Base-by-base conservation (phyloP, 371 early-diverging fungal species). In the Capniomyces stellatus region DNA sequence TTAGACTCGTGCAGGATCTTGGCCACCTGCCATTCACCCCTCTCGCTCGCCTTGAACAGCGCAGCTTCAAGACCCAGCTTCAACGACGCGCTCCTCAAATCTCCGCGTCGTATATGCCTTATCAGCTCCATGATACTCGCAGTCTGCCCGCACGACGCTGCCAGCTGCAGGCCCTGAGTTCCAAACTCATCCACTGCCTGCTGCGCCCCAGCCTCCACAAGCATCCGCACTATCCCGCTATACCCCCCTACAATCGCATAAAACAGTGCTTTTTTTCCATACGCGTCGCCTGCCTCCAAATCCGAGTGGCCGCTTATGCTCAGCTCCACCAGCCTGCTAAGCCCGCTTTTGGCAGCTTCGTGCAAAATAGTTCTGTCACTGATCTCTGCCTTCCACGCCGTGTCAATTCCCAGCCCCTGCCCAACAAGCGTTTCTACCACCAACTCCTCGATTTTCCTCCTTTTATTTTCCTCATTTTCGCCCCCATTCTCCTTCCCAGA, bases 241-340 rank as follows among this genome's bases (percentile, higher is more conserved):
- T 82, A 78, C 3, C 92, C 95, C 52, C 87, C 80, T 85, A 92
- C 86, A 4, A 90, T 80, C 0, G 85, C 84, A 61, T 96, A 96
- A 66, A 93, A 95, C 29, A 92, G 61, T 0, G 94, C 85, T 3
- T 77, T 78, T 51, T 92, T 70, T 30, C 86, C 91, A 62, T 93
- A 93, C 29, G 86, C 80, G 64, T 96, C 95, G 3, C 71, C 64
- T 22, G 71, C 73, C 39, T 84, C 75, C 31, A 75, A 66, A 35
- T 85, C 49, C 41, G 80, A 72, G 0, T 88, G 88, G 8, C 72
- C 70, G 22, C 29, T 54, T 10, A 60, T 52, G 0, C 57, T 57
- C 0, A 59, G 56, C 39, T 48, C 43, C 3, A 67, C 44, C 13
- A 70, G 46, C 13, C 12, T 27, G 29, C 52, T 43, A 6, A 59